Base-by-base conservation (phyloP, 2,329 filamentous ascomycete species). In the Graphilbum fragrans region DNA sequence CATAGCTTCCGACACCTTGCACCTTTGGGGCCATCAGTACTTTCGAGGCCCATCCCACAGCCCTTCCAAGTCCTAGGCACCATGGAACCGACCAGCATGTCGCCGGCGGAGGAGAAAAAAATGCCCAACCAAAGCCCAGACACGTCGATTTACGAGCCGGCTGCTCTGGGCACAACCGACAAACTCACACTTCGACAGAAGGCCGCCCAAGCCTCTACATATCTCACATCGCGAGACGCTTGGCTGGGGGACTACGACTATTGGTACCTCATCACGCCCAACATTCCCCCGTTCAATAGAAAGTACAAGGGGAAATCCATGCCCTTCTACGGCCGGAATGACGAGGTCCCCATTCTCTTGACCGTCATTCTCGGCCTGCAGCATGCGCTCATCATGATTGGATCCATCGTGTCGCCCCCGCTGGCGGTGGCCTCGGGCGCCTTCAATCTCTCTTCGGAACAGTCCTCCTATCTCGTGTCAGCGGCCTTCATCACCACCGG, bases 311-410 rank as follows among this genome's bases (percentile, higher is more conserved):
- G 60, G 44, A 50, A 62, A 36, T 54, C 58, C n/a, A 72, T 76
- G 3, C 80, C 80, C 0, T 84, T 84, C 59, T 84, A 83, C 51
- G 79, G 77, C 7, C 69, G 84, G 3, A 64, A 84, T 46, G 79
- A 82, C 51, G 63, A 65, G n/a, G 78, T 85, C 58, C 80, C 80
- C 0, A 65, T 84, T 2, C 53, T 84, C 1, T 64, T 85, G 19
- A 79, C 76, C 12, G 55, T 83, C 8, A 63, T 85, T 19, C 64
- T 84, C 19, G 80, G 80, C 4, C 70, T 84, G 32, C 80, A 85
- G 54, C 80, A 84, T 60, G 71, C 79, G 8, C 63, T 84, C 25
- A 71, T 75, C 33, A 84, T 84, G 79, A 58, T 76, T 48, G 72
- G 70, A 21, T 71, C 70, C n/a, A 56, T 65, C 36, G 58, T 63